phyloP scores from a whole-genome alignment of 257 asterid species.

The Solanum chaucha region DNA sequence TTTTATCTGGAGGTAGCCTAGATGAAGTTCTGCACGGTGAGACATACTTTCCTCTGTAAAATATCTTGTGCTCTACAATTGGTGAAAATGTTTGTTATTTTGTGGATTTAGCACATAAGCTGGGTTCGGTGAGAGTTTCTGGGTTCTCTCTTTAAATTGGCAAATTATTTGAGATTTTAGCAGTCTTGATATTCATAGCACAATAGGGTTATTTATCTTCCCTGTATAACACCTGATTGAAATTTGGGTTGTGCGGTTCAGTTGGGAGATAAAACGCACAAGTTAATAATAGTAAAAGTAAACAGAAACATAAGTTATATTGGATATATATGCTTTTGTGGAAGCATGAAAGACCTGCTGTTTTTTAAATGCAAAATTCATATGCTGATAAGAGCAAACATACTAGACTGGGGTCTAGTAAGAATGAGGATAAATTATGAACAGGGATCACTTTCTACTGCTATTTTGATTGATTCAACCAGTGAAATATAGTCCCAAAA shows the following conservation, averaged over 20 bases:
- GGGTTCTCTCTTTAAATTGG: background rate
- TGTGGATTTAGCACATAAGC: background rate
- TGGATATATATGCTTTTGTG: background rate
- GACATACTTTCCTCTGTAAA: background rate
- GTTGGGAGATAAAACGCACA: background rate
- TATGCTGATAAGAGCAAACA: background rate
- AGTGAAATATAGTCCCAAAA: background rate
- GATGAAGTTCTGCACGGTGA: slow-evolving; percentile 87
- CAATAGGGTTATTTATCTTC: background rate
- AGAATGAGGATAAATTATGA: background rate
- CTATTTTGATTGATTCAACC: background rate
- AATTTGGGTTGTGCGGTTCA: background rate
- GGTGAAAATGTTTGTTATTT: background rate
- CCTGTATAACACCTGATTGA: background rate
- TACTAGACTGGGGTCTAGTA: background rate
- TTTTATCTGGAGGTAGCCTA: slow-evolving; percentile 77
- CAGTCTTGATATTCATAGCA: background rate
- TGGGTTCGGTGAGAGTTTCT: background rate
- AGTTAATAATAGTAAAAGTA: background rate
- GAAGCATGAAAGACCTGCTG: background rate
- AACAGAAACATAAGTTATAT: background rate
- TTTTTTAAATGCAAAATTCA: background rate
- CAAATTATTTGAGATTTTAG: background rate
- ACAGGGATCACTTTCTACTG: background rate
- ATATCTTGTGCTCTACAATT: background rate